Percentiles rank a stretch among this genome's conserved stretches.
Conservation (phyloP, 495 filamentous ascomycete genomes). For the Penicillium atrosanguineum region DNA sequence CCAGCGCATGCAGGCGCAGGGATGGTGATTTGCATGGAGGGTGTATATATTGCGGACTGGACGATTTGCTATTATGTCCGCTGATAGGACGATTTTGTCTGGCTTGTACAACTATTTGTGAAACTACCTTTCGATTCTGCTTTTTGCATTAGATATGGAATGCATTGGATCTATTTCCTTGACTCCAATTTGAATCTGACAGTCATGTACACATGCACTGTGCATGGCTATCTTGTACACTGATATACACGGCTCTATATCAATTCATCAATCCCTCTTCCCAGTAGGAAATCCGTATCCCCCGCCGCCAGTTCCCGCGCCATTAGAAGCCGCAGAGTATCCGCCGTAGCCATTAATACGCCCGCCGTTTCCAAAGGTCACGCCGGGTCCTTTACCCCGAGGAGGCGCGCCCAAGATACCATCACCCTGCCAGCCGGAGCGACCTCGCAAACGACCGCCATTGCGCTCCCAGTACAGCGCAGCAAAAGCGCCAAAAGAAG, state of each 20-base stretch:
- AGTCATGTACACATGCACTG: conserved; percentile 5
- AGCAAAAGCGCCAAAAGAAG: conserved; percentile 45
- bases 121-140: conserved; percentile 7
- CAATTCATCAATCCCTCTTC: conserved; percentile 50
- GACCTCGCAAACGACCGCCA: conserved; percentile 33
- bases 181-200: background rate
- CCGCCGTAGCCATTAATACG: conserved; percentile 53
- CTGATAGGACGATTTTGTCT: conserved; percentile 4
- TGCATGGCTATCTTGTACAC: conserved; percentile 7
- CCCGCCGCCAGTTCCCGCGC: conserved; percentile 21
- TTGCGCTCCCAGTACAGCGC: conserved; percentile 47
- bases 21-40: conserved; percentile 34
- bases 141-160: conserved; percentile 26
- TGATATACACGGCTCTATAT: background rate
- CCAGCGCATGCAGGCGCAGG: conserved; percentile 45
- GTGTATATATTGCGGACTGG: conserved; percentile 21
- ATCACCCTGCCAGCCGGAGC: conserved; percentile 35
- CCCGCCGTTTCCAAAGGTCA: conserved; percentile 45
- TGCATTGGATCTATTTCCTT: conserved; percentile 15
- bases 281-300: conserved; percentile 47
- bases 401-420: conserved; percentile 41
- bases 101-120: conserved; percentile 21
- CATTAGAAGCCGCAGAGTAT: conserved; percentile 27
- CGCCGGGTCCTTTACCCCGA: conserved; percentile 31
- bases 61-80: background rate